A percentile compares a stretch with the other conserved stretches of the same genome.
These are phyloP conservation scores for Chaetomium strumarium DNA, from an alignment of 2,329 filamentous ascomycete genomes.

Conservation along the genomic window DNA sequence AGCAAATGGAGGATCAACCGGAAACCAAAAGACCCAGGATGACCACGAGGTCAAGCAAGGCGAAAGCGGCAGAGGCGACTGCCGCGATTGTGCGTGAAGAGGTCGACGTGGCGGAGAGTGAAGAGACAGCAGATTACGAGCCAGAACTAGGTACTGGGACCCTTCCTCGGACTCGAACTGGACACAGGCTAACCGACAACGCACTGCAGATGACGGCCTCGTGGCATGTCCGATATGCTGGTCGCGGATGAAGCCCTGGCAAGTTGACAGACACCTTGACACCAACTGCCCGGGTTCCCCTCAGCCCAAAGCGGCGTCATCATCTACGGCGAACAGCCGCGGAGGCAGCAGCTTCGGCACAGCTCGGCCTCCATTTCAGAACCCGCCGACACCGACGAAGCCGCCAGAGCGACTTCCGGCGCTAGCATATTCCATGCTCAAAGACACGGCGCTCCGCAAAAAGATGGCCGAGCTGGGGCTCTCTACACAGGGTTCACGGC, in stretches of 20 bases:
- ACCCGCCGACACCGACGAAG: conserved; percentile 30
- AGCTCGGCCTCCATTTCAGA: conserved; percentile 19
- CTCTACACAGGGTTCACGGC: conserved; percentile 60
- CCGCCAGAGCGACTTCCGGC: conserved; percentile 63
- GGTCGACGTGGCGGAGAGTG: conserved; percentile 27
- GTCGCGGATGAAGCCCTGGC: conserved; percentile 69
- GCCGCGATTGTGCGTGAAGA: conserved; percentile 32
- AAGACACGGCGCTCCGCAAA: conserved; percentile 68
- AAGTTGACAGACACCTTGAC: conserved; percentile 78
- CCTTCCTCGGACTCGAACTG: neutral
- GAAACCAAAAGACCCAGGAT: conserved; percentile 47
- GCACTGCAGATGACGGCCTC: conserved; percentile 59
- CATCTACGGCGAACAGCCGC: conserved; percentile 16
- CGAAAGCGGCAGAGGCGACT: conserved; percentile 33
- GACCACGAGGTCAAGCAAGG: conserved; percentile 44
- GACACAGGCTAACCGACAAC: conserved; percentile 15
- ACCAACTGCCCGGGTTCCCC: conserved; percentile 42
- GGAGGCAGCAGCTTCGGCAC: conserved; percentile 7
- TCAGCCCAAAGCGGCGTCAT: conserved; percentile 29
- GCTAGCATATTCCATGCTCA: conserved; percentile 82
- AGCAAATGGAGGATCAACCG: conserved; percentile 27
- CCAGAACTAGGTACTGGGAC: conserved; percentile 28
- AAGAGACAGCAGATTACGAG: conserved; percentile 31
- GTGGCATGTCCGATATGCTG: conserved; percentile 80
- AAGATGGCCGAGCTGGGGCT: conserved; percentile 80